phyloP scores from a whole-genome alignment of 2,329 filamentous ascomycete species.

The Penicillium sp. region DNA sequence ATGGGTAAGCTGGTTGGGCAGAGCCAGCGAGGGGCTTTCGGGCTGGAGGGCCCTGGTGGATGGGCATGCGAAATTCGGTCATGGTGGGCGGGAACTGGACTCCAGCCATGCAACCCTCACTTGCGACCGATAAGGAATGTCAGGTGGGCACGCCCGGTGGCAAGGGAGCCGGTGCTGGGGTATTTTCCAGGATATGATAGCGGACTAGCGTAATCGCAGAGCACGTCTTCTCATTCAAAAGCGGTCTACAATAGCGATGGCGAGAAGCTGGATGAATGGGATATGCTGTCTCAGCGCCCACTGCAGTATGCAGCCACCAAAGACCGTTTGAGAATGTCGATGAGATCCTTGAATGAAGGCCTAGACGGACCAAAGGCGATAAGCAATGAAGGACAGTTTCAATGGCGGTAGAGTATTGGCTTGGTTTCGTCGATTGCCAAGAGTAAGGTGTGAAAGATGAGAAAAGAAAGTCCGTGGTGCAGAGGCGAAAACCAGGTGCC shows the following conservation, averaged over 20 bases:
- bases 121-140: not conserved
- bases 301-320: slow-evolving; percentile 12
- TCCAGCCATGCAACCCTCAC: slow-evolving; percentile 24
- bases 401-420: slow-evolving; percentile 13
- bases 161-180: not conserved
- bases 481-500: not conserved
- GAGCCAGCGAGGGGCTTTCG: slow-evolving; percentile 28
- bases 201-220: not conserved
- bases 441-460: not conserved
- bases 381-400: slow-evolving; percentile 1
- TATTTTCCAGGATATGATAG: not conserved
- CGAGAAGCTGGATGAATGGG: slow-evolving; percentile 18
- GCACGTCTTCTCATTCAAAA: not conserved
- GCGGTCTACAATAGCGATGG: slow-evolving; percentile 11
- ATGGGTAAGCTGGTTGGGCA: slow-evolving; percentile 23
- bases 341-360: slow-evolving; percentile 2
- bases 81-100: slow-evolving; percentile 30
- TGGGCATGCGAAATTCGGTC: slow-evolving; percentile 37
- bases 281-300: slow-evolving; percentile 20
- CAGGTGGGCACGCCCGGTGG: slow-evolving; percentile 3
- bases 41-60: slow-evolving; percentile 30
- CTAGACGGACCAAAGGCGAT: not conserved
- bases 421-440: not conserved
- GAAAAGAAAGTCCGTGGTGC: not conserved
- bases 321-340: slow-evolving; percentile 2